Percentiles rank a stretch among this genome's conserved stretches.
Evolutionary conservation across 805 yeast species (phyloP).

Genomic region (Kuraishia piskuri): DNA sequence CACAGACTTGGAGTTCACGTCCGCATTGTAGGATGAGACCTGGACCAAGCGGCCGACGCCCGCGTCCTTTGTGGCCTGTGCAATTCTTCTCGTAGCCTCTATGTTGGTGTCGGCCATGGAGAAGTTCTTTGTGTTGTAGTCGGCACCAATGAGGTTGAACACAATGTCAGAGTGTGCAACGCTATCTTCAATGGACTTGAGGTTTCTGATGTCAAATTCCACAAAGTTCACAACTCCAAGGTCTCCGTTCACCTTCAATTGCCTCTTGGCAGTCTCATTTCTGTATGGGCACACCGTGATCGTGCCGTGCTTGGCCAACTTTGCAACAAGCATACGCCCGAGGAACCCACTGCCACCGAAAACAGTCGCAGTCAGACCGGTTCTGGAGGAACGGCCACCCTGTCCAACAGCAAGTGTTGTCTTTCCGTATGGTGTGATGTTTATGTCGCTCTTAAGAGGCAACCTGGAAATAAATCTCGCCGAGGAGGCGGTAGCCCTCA

Average conservation of each 20-base stretch:
- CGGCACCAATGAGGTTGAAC: slow-evolving; percentile 70
- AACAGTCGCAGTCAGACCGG: slow-evolving; percentile 84
- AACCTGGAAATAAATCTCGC: slow-evolving; percentile 16
- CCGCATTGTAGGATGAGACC: slow-evolving; percentile 73
- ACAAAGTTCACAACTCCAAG: slow-evolving; percentile 80
- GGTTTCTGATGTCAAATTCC: slow-evolving; percentile 75
- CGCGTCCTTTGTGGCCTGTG: slow-evolving; percentile 59
- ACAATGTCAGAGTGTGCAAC: slow-evolving; percentile 80
- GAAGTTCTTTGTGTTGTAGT: slow-evolving; percentile 71
- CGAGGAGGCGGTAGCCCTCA: not conserved
- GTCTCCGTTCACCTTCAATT: slow-evolving; percentile 77
- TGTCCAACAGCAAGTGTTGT: slow-evolving; percentile 62
- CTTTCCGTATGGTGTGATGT: slow-evolving; percentile 69
- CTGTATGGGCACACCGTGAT: slow-evolving; percentile 70
- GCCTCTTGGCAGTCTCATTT: slow-evolving; percentile 70
- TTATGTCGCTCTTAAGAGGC: slow-evolving; percentile 48
- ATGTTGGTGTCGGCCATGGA: slow-evolving; percentile 77
- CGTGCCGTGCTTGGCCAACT: slow-evolving; percentile 79
- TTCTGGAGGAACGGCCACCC: slow-evolving; percentile 79
- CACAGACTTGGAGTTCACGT: slow-evolving; percentile 57
- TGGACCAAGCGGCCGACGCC: slow-evolving; percentile 71
- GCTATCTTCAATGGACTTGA: slow-evolving; percentile 65
- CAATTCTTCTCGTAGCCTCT: slow-evolving; percentile 70
- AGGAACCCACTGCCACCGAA: slow-evolving; percentile 78
- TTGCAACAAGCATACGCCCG: slow-evolving; percentile 64